Base-by-base conservation (phyloP, 768 basidiomycete genomes). In the Rhodotorula toruloides region DNA sequence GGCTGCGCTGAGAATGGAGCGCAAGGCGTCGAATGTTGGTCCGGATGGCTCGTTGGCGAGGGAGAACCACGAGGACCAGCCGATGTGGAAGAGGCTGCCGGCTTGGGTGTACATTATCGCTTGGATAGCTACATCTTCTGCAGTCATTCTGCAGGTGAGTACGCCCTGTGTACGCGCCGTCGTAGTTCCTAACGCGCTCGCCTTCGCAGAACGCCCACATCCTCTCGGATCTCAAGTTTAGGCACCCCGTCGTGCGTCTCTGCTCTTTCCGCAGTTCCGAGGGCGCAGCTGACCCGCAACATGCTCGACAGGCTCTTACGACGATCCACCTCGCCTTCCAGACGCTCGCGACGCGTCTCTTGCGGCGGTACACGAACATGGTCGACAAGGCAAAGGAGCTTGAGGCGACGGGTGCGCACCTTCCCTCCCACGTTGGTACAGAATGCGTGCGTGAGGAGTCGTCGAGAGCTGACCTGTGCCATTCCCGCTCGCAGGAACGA, bases 221-320 rank as follows among this genome's bases (percentile, higher is more conserved):
- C 52, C 58, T 72, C 9, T 47, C 87, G 78, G 83, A 84, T 54
- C 84, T 90, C 75, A 79, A 86, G 66, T 97, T 97, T 81, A 83
- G 84, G 74, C 96, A 81, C 80, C 93, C 93, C 31, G 91, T 96
- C 70, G 94, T 96, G 78, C 83, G 90, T 54, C 89, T 90, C 13
- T 14, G 16, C 4, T 34, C 4, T 32, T 21, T 22, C 10, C 10
- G 14, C 50, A 16, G 21, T 10, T 17, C 22, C 19, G 44, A 46
- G 10, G 31, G 17, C 47, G 47, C 9, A n/a, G 19, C 32, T 4
- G 9, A 32, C 43, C 55, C 11, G 32, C 25, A 10, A 21, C 11
- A n/a, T 19, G 27, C 16, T 11, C 10, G 14, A 12, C 54, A 67
- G 61, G 65, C 67, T 32, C 46, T 72, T 27, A 72, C 71, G 6